Evolutionary conservation across 2,329 filamentous ascomycete genomes (phyloP).

Genomic region (Diaporthe sp.): DNA sequence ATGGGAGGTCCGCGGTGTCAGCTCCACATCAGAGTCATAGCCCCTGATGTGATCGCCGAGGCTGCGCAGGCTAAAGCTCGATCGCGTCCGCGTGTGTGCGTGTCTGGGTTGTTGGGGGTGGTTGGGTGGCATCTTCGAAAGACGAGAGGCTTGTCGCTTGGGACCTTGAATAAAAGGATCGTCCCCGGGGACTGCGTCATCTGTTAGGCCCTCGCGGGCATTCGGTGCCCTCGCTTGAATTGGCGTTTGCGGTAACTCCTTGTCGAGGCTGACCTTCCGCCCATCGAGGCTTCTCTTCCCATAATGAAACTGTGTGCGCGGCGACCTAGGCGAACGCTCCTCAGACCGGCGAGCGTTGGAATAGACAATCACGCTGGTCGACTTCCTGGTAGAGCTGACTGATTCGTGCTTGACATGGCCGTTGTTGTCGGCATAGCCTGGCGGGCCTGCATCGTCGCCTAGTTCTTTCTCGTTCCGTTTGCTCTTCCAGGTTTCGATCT

Average conservation of each 20-base stretch:
- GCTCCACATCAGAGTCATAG: conserved; percentile 50
- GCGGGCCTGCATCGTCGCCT: conserved; percentile 72
- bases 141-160: conserved; percentile 66
- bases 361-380: conserved; percentile 69
- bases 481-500: conserved; percentile 75
- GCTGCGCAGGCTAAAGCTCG: conserved; percentile 58
- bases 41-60: conserved; percentile 51
- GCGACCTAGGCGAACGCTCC: conserved; percentile 49
- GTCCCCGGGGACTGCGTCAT: conserved; percentile 71
- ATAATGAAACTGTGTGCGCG: conserved; percentile 40
- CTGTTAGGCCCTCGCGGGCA: conserved; percentile 72
- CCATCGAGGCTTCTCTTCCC: conserved; percentile 50
- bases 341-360: conserved; percentile 51
- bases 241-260: conserved; percentile 59
- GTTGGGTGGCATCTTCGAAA: conserved; percentile 63
- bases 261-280: conserved; percentile 60
- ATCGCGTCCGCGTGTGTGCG: conserved; percentile 59
- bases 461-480: conserved; percentile 55
- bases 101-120: conserved; percentile 51
- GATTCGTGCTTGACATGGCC: conserved; percentile 53
- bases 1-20: conserved; percentile 53
- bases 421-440: conserved; percentile 50
- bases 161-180: conserved; percentile 68
- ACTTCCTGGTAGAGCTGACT: conserved; percentile 56
- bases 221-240: conserved; percentile 73